phyloP scores from a whole-genome alignment of 1,139 yeast species.

The Debaryomycetaceae sp. region DNA sequence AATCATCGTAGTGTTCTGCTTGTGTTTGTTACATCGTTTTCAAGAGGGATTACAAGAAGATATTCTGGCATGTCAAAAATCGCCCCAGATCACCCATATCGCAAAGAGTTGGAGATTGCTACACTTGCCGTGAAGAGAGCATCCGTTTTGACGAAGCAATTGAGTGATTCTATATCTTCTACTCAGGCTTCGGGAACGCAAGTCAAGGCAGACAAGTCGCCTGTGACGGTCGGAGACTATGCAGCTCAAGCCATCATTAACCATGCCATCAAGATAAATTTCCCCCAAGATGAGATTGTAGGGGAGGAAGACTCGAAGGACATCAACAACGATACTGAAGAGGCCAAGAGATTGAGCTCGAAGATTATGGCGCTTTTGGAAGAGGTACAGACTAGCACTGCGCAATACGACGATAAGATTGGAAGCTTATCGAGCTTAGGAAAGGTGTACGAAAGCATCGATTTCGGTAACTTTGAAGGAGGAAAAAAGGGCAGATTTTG shows the following conservation, averaged over 20 bases:
- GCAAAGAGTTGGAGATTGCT: slow-evolving; percentile 70
- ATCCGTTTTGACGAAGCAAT: slow-evolving; percentile 66
- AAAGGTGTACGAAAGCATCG: slow-evolving; percentile 64
- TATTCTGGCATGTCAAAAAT: slow-evolving; percentile 8
- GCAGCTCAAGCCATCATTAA: slow-evolving; percentile 94
- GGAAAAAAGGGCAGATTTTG: slow-evolving; percentile 81
- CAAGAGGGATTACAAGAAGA: neutral
- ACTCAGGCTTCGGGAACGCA: slow-evolving; percentile 59
- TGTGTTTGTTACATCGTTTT: neutral
- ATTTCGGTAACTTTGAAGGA: slow-evolving; percentile 74
- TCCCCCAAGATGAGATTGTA: slow-evolving; percentile 82
- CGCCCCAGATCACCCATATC: slow-evolving; percentile 25
- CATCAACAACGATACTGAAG: slow-evolving; percentile 46
- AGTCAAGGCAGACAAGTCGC: slow-evolving; percentile 84
- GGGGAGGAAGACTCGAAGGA: slow-evolving; percentile 90
- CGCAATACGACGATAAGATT: slow-evolving; percentile 19
- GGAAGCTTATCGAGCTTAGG: slow-evolving; percentile 44
- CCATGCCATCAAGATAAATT: slow-evolving; percentile 71
- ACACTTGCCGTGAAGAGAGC: slow-evolving; percentile 90
- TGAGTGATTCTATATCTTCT: slow-evolving; percentile 63
- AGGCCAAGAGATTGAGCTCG: slow-evolving; percentile 28
- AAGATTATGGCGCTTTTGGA: slow-evolving; percentile 50
- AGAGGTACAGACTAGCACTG: slow-evolving; percentile 38
- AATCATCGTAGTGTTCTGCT: neutral
- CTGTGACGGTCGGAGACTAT: slow-evolving; percentile 95